Evolutionary conservation across 805 yeast species (phyloP).

Genomic region (Lachancea nothofagi): DNA sequence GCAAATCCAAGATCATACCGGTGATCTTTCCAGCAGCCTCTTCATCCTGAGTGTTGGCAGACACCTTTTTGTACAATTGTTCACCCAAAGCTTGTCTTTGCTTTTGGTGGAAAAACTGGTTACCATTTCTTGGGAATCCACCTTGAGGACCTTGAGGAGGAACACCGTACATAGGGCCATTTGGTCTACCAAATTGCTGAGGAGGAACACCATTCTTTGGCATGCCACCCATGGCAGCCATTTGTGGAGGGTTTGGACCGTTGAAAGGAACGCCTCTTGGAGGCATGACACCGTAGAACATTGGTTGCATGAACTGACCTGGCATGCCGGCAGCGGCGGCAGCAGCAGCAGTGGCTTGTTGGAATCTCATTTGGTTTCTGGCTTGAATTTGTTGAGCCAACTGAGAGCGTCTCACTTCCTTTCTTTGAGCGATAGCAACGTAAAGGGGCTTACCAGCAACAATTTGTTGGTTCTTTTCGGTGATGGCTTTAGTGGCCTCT

Average conservation of each 20-base stretch:
- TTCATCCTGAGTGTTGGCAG: conserved; percentile 78
- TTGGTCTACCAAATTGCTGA: conserved; percentile 57
- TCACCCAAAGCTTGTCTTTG: conserved; percentile 98
- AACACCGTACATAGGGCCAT: conserved; percentile 82
- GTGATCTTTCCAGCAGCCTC: conserved; percentile 98
- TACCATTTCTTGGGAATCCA: conserved; percentile 38
- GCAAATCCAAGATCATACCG: conserved; percentile 97
- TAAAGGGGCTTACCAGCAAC: conserved; percentile 92
- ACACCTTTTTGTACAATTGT: conserved; percentile 89
- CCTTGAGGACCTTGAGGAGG: conserved; percentile 73
- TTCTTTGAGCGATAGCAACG: conserved; percentile 98
- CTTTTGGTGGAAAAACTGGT: conserved; percentile 59
- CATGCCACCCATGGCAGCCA: conserved; percentile 59
- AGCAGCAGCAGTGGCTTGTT: conserved; percentile 65
- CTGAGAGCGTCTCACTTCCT: conserved; percentile 95
- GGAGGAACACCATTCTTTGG: conserved; percentile 51
- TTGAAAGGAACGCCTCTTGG: conserved; percentile 82
- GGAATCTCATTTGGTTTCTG: conserved; percentile 96
- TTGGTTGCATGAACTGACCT: conserved; percentile 38
- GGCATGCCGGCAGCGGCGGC: conserved; percentile 38
- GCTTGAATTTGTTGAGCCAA: conserved; percentile 97
- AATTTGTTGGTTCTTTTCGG: conserved; percentile 97
- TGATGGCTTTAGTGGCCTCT: conserved; percentile 97
- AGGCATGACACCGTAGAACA: conserved; percentile 49
- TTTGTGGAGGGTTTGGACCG: conserved; percentile 75